Percentiles rank a stretch among this genome's conserved stretches.
Evolutionary conservation across 176 grass and related monocot genomes (phyloP).

Genomic region (Phragmites australis): DNA sequence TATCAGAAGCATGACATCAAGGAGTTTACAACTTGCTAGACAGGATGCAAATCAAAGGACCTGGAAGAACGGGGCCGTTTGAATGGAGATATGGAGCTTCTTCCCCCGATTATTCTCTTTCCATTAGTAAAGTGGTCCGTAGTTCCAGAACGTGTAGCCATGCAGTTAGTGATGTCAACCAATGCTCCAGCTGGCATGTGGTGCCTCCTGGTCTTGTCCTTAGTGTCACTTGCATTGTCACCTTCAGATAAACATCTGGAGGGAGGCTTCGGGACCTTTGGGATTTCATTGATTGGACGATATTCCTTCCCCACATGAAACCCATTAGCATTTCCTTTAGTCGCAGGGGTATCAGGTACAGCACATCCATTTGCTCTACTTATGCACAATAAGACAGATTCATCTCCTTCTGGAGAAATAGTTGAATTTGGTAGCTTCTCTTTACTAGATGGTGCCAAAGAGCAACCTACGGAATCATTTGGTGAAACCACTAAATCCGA

Average conservation of each 20-base stretch:
- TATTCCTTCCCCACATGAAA: constrained; percentile 29
- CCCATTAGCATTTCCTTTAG: constrained; percentile 24
- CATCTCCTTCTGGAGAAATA: constrained; percentile 43
- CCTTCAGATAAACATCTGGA: constrained; percentile 45
- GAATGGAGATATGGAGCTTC: constrained; percentile 70
- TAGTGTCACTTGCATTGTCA: not conserved
- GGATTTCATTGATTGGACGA: constrained; percentile 24
- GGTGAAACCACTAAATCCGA: constrained; percentile 40
- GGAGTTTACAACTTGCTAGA: constrained; percentile 51
- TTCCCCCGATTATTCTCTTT: constrained; percentile 61
- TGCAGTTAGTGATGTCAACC: constrained; percentile 62
- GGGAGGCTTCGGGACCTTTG: constrained; percentile 38
- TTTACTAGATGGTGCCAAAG: constrained; percentile 36
- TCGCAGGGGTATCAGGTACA: constrained; percentile 20
- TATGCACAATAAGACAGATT: constrained; percentile 14
- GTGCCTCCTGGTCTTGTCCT: constrained; percentile 35
- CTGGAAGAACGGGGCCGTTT: constrained; percentile 84
- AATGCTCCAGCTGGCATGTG: constrained; percentile 46
- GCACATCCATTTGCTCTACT: constrained; percentile 24
- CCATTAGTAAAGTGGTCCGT: constrained; percentile 39
- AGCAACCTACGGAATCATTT: constrained; percentile 27
- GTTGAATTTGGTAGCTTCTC: constrained; percentile 39
- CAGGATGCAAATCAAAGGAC: constrained; percentile 53
- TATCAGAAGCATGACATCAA: constrained; percentile 53
- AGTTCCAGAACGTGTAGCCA: constrained; percentile 43